Base-by-base conservation (phyloP, 768 basidiomycete genomes). In the Termitomyces sp. region DNA sequence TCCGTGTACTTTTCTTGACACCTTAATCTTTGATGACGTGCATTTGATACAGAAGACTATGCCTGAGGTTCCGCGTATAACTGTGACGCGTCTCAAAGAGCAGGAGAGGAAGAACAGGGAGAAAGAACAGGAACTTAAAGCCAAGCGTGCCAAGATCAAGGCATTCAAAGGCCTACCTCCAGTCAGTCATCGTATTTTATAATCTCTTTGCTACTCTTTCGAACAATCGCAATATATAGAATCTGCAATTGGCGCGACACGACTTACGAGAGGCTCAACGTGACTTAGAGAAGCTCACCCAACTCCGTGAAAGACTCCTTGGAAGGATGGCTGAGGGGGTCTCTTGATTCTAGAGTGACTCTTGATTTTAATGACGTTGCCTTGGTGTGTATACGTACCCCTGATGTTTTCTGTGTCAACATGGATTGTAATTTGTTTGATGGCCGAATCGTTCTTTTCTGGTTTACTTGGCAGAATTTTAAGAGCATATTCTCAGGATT, bases 101-200 rank as follows among this genome's bases (percentile, higher is more conserved):
- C 71, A 74, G 37, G 73, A 78, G 53, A 72, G 74, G 45, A 68
- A 61, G 35, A 76, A 78, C 52, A 66, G 67, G 25, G 57, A 62
- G 17, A 67, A 65, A 41, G 74, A 75, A 52, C 67, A 73, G n/a
- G 67, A 69, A 12, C 62, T 82, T 21, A 76, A 72, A 59, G 64
- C 68, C 27, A 81, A 81, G 58, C 67, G 73, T 28, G 72, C 73
- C 3, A 78, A 74, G 60, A 61, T 81, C 27, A 70, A 72, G 54
- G 73, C 77, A 5, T 82, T 79, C 62, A 75, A 75, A 59, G 79
- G 79, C 0, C 66, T 83, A 11, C 79, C 81, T 17, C 79, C 80
- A 1, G 80, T 80, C 64, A 27, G 6, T 32, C 34, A 34, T 34
- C 25, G 5, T 52, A 44, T 34, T 43, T 9, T 8, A 21, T n/a